Evolutionary conservation across 495 filamentous ascomycete genomes (phyloP).

Genomic region (Podospora pseudoanserina): DNA sequence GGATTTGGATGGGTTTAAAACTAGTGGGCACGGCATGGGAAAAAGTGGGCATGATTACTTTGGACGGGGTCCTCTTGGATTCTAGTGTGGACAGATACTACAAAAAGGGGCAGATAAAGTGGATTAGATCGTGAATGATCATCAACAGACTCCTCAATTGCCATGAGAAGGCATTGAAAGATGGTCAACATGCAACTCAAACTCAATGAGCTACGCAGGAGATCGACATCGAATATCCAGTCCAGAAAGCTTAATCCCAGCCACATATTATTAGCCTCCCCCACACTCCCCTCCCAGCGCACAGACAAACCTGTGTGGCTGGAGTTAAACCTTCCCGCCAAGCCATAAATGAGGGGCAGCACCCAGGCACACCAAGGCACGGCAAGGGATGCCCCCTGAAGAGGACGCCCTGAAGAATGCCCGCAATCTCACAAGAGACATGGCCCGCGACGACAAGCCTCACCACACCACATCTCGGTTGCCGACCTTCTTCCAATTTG

Average conservation of each 20-base stretch:
- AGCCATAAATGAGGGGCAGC: slow-evolving; percentile 6
- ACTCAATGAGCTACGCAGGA: too few species aligned
- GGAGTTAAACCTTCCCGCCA: not conserved
- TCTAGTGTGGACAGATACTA: too few species aligned
- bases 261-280: slow-evolving; percentile 22
- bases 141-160: too few species aligned
- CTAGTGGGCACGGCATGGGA: too few species aligned
- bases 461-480: not conserved
- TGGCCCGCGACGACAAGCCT: not conserved
- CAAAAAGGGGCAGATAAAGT: too few species aligned
- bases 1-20: slow-evolving; percentile 4
- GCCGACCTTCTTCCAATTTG: not conserved
- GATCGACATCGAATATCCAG: too few species aligned
- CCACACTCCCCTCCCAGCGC: slow-evolving; percentile 1
- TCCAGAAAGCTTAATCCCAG: slow-evolving; percentile 8
- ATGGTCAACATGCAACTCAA: too few species aligned
- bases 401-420: not conserved
- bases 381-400: not conserved
- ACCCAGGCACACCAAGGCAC: not conserved
- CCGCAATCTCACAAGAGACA: not conserved
- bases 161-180: too few species aligned
- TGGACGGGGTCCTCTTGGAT: too few species aligned
- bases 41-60: too few species aligned
- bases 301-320: slow-evolving; percentile 6
- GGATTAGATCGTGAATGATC: too few species aligned